Base-by-base conservation (phyloP, 2,329 filamentous ascomycete genomes). In the Diaporthe destruens region DNA sequence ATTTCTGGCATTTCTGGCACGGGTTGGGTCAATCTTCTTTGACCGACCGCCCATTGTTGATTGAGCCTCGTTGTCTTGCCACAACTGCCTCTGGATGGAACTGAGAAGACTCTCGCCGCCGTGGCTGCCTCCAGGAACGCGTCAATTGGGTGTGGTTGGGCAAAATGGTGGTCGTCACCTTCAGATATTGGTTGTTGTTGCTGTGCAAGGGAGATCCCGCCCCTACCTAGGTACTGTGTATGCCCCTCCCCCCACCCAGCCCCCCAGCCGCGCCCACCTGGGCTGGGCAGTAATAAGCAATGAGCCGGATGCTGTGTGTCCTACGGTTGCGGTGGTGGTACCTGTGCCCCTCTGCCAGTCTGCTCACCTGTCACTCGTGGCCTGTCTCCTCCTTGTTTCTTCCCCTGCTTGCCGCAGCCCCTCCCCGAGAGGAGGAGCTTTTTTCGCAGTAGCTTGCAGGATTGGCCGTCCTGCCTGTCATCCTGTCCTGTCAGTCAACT, bases 351-450 rank as follows among this genome's bases (percentile, higher is more conserved):
- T 39, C 6, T 63, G 36, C 39, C 44, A 36, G 11, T 39, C 6
- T 63, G 20, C 6, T 51, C 44, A 63, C 42, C 34, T 63, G 59
- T 63, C 59, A 49, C 59, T 65, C 34, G 25, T 63, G 18, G 25
- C 20, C 32, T 51, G 16, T 56, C 54, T 4, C 29, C n/a, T 12
- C 12, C 29, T 34, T 65, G 61, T 51, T 20, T 65, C 44, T 36
- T 6, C 3, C 61, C 61, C 44, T 66, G 61, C 47, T 66, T 53
- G 61, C 61, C 61, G 61, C 53, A 66, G 47, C 61, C 61, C 61
- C 61, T 66, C 61, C 47, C 47, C 29, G 47, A 53, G 47, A 65
- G 36, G 56, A 61, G 56, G 56, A 61, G 56, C 61, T 65, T 65
- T 65, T 44, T 36, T 34, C 18, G 42, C 42, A 34, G 59, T 34